Conservation (phyloP, 2,329 filamentous ascomycete species). For the Pseudodiploospora longispora region DNA sequence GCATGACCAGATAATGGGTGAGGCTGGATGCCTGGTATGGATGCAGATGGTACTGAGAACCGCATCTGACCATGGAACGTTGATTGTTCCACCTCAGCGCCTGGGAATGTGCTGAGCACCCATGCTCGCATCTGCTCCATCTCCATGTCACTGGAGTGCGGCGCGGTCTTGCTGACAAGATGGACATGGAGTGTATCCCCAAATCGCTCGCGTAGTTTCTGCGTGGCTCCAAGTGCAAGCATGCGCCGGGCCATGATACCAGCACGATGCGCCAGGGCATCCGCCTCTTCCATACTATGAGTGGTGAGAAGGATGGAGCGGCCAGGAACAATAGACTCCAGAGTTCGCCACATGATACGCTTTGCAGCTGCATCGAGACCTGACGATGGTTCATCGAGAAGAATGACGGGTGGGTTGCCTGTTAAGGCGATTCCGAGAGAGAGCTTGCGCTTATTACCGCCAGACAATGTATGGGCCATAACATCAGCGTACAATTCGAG, state of each 20-base stretch:
- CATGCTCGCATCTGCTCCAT: conserved; percentile 59
- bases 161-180: conserved; percentile 61
- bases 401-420: conserved; percentile 63
- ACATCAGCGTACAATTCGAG: conserved; percentile 52
- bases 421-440: conserved; percentile 67
- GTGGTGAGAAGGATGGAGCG: conserved; percentile 66
- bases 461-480: conserved; percentile 60
- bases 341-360: conserved; percentile 66
- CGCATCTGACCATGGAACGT: conserved; percentile 78
- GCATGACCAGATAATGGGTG: background rate
- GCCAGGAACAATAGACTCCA: conserved; percentile 56
- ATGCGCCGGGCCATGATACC: conserved; percentile 76
- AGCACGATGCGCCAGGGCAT: conserved; percentile 53
- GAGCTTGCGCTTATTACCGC: conserved; percentile 71
- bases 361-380: conserved; percentile 70
- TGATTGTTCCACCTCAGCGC: conserved; percentile 62
- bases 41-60: conserved; percentile 54
- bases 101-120: conserved; percentile 52
- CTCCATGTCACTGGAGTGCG: conserved; percentile 58
- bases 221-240: conserved; percentile 67
- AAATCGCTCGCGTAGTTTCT: conserved; percentile 59
- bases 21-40: background rate
- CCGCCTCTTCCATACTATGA: conserved; percentile 75
- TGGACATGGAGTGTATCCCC: conserved; percentile 72
- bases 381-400: conserved; percentile 67